These are phyloP conservation scores for Schizothecium vesticola DNA, from an alignment of 495 filamentous ascomycete genomes.

Conservation along the genomic window DNA sequence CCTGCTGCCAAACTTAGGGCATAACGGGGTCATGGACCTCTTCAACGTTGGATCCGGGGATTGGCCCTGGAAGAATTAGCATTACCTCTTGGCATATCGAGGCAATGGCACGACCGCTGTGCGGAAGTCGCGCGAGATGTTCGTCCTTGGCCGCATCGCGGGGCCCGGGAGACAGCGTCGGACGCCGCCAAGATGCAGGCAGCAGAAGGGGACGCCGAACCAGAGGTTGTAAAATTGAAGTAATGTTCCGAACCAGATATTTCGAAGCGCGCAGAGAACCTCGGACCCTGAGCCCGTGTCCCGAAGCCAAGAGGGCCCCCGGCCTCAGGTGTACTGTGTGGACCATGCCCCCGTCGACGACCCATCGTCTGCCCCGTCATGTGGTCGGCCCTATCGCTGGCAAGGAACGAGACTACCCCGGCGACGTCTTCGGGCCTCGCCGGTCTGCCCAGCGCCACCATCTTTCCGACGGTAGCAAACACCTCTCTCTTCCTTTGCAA, in stretches of 20 bases:
- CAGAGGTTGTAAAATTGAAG: not conserved
- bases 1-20: not conserved
- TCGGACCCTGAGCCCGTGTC: not conserved
- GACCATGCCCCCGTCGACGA: slow-evolving; percentile 58
- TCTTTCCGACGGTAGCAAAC: slow-evolving; percentile 39
- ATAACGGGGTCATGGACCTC: not conserved
- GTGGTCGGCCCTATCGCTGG: slow-evolving; percentile 49
- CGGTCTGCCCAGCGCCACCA: slow-evolving; percentile 46
- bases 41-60: not conserved
- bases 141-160: not conserved
- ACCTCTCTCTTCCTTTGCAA: slow-evolving; percentile 48
- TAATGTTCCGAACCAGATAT: not conserved
- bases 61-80: not conserved
- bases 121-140: not conserved
- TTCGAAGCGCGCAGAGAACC: not conserved
- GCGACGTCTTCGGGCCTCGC: slow-evolving; percentile 56
- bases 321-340: slow-evolving; percentile 34
- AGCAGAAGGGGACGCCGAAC: not conserved
- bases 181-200: not conserved
- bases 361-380: slow-evolving; percentile 56
- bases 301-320: not conserved
- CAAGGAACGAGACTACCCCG: slow-evolving; percentile 52
- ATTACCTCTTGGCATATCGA: not conserved
- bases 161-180: not conserved
- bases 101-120: not conserved